Evolutionary conservation across 306 rosid species (phyloP).

Genomic region (Rosa chinensis): DNA sequence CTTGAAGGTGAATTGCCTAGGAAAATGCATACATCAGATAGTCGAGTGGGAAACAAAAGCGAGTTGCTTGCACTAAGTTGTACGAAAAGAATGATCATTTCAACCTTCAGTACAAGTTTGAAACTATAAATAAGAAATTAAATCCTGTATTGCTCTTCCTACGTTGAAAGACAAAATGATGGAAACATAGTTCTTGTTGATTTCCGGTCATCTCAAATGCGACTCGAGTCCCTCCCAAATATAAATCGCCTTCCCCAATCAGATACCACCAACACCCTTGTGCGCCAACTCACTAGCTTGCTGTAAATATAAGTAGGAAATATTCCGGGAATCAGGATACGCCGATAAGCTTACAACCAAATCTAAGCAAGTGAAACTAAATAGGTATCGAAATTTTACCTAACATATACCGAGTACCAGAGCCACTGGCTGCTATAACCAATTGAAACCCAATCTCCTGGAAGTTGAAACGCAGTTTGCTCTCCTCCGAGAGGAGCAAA

Average conservation of each 20-base stretch:
- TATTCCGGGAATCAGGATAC: constrained; percentile 5
- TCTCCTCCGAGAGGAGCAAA: constrained; percentile 96
- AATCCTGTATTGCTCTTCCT: background rate
- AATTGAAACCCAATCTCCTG: constrained; percentile 86
- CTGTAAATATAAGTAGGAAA: constrained; percentile 30
- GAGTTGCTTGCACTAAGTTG: too few relatives aligned
- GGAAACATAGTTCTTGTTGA: background rate
- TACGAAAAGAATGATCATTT: background rate
- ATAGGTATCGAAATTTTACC: constrained; percentile 31
- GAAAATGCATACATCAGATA: too few relatives aligned
- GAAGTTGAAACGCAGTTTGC: constrained; percentile 79
- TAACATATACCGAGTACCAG: constrained; percentile 80
- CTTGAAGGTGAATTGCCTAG: constrained; percentile 22
- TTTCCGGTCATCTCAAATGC: constrained; percentile 28
- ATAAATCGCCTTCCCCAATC: constrained; percentile 74
- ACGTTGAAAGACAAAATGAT: constrained; percentile 5
- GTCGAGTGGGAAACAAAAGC: too few relatives aligned
- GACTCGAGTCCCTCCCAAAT: constrained; percentile 79
- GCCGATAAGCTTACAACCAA: background rate
- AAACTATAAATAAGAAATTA: background rate
- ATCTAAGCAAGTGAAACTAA: background rate
- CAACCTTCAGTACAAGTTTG: background rate
- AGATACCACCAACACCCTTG: constrained; percentile 64
- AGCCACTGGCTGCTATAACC: constrained; percentile 83
- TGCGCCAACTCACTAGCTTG: constrained; percentile 91